Conservation (phyloP, 148 eudicot species). For the Vaccinium corymbosum region DNA sequence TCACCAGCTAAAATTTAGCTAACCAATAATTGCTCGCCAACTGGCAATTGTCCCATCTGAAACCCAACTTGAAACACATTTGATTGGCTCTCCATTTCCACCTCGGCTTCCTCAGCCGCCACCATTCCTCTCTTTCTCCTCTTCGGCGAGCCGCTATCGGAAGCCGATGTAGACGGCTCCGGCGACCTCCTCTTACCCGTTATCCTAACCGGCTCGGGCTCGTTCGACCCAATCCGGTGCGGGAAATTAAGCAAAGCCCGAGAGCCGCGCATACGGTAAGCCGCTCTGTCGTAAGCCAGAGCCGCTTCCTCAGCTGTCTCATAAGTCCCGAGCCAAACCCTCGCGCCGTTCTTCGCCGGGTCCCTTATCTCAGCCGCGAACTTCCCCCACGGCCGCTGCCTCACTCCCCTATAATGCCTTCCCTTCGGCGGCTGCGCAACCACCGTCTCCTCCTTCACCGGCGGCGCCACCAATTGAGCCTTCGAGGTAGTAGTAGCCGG, state of each 20-base stretch:
- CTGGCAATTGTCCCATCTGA: slow-evolving; percentile 15
- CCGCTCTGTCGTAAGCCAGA: slow-evolving; percentile 41
- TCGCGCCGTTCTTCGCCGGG: slow-evolving; percentile 50
- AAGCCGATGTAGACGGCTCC: slow-evolving; percentile 29
- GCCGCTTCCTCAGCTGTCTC: slow-evolving; percentile 53
- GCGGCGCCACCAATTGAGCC: slow-evolving; percentile 13
- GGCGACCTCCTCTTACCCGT: slow-evolving; percentile 37
- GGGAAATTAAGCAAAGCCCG: slow-evolving; percentile 43
- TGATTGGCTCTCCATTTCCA: slow-evolving; percentile 30
- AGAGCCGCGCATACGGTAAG: slow-evolving; percentile 45
- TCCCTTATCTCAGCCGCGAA: slow-evolving; percentile 53
- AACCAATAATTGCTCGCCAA: slow-evolving; percentile 28
- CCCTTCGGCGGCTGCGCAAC: slow-evolving; percentile 14
- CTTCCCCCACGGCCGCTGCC: slow-evolving; percentile 53
- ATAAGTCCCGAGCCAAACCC: slow-evolving; percentile 52
- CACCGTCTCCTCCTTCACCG: neutral
- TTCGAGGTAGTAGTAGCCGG: neutral
- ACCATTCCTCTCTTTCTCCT: slow-evolving; percentile 21
- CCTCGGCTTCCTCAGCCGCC: slow-evolving; percentile 24
- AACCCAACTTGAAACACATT: slow-evolving; percentile 15
- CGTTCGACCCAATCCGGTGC: slow-evolving; percentile 31
- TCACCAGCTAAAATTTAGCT: slow-evolving; percentile 4
- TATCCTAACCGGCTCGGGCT: slow-evolving; percentile 44
- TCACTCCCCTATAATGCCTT: slow-evolving; percentile 41
- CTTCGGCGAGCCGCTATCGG: slow-evolving; percentile 35